phyloP scores from a whole-genome alignment of 106 monocot species.

The Hemerocallis citrina region DNA sequence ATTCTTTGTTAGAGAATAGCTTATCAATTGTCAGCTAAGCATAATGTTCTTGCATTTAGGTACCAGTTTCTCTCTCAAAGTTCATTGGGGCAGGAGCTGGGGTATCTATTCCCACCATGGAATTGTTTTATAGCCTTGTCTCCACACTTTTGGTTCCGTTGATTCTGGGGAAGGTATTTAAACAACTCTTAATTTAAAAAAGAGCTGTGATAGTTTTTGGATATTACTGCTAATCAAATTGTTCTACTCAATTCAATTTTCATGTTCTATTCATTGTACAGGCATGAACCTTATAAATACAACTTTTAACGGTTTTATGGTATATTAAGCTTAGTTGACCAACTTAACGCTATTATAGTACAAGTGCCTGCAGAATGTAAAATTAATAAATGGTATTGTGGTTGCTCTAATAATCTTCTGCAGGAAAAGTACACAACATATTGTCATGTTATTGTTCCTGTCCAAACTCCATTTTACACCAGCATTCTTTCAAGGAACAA shows the following conservation, averaged over 20 bases:
- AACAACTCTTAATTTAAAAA: background rate
- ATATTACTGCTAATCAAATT: background rate
- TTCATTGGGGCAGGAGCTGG: conserved; percentile 74
- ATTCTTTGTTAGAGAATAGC: background rate
- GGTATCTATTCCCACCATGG: conserved; percentile 51
- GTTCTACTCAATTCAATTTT: background rate
- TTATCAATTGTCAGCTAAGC: background rate
- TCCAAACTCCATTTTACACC: background rate
- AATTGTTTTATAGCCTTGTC: conserved; percentile 67
- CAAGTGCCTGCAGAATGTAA: too few species aligned
- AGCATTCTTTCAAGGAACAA: too few species aligned
- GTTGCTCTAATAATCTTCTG: background rate
- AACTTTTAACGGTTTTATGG: background rate
- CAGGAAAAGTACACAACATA: background rate
- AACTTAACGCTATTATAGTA: too few species aligned
- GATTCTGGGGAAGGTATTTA: conserved; percentile 78
- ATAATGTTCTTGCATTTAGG: conserved; percentile 25
- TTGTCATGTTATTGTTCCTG: background rate
- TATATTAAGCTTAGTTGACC: too few species aligned
- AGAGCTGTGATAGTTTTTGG: background rate
- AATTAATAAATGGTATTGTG: background rate
- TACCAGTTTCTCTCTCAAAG: conserved; percentile 79
- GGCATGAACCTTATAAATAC: background rate
- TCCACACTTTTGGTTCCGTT: conserved; percentile 75
- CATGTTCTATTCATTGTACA: background rate